Percentiles rank a stretch among this genome's conserved stretches.
Conservation (phyloP, 305 asterid genomes). For the Fraxinus sp. region DNA sequence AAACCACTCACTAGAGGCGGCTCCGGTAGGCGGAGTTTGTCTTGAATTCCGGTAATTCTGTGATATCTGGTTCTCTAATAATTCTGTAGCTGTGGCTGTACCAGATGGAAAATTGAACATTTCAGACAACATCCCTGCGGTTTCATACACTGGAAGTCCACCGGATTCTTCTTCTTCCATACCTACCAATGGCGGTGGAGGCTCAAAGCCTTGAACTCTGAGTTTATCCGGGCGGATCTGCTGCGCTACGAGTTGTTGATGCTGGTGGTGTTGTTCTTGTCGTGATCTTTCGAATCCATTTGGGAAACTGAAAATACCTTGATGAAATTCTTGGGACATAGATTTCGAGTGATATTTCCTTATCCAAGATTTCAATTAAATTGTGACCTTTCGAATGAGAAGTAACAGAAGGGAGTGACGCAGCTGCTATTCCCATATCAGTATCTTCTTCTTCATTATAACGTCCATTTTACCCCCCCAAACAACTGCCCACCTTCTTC, state of each 20-base stretch:
- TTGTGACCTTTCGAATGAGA: constrained; percentile 33
- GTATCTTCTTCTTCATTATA: constrained; percentile 41
- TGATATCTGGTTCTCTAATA: constrained; percentile 56
- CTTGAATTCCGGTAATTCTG: constrained; percentile 51
- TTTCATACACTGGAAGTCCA: constrained; percentile 64
- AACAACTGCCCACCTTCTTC: constrained; percentile 23
- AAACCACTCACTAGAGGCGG: constrained; percentile 48
- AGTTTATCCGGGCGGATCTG: constrained; percentile 92
- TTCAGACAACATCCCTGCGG: constrained; percentile 79
- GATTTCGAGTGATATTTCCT: constrained; percentile 35
- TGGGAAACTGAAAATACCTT: constrained; percentile 70
- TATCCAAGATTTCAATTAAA: constrained; percentile 23
- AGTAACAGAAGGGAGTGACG: constrained; percentile 37
- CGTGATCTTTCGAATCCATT: constrained; percentile 90
- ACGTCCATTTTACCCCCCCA: constrained; percentile 20
- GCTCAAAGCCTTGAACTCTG: constrained; percentile 66
- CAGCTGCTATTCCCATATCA: constrained; percentile 59
- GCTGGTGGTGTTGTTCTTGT: constrained; percentile 52
- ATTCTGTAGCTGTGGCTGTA: constrained; percentile 41
- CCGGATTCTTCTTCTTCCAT: constrained; percentile 50
- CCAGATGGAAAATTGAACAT: constrained; percentile 76
- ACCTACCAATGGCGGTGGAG: constrained; percentile 49
- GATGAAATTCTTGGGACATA: constrained; percentile 92
- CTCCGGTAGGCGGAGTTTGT: constrained; percentile 29
- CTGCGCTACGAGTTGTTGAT: constrained; percentile 66